A percentile compares a stretch with the other conserved stretches of the same genome.
Conservation (phyloP, 2,329 filamentous ascomycete species). For the Alternaria panax region DNA sequence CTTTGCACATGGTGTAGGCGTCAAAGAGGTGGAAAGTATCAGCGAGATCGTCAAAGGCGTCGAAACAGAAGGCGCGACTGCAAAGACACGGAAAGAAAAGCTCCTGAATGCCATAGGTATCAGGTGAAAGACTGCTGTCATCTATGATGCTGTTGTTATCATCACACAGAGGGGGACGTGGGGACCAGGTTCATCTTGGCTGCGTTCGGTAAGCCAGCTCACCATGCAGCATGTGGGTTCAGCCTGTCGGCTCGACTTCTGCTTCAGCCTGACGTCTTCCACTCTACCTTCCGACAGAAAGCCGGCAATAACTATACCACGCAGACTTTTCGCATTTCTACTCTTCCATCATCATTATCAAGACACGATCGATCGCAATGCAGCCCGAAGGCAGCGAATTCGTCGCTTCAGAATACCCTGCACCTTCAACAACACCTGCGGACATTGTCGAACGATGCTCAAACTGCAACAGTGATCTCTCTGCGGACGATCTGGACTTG, state of each 20-base stretch:
- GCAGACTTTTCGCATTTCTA: not conserved
- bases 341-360: not conserved
- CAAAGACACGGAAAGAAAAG: slow-evolving; percentile 30
- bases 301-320: not conserved
- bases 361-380: not conserved
- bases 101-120: slow-evolving; percentile 48
- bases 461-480: not conserved
- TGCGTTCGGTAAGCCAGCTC: not conserved
- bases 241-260: not conserved
- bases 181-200: not conserved
- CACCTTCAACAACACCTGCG: not conserved
- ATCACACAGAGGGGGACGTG: not conserved
- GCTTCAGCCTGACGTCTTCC: not conserved
- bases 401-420: not conserved
- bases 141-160: not conserved
- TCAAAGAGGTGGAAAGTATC: slow-evolving; percentile 56
- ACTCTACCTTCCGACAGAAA: not conserved
- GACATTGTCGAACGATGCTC: not conserved
- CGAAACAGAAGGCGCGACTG: slow-evolving; percentile 22
- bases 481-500: not conserved
- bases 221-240: not conserved
- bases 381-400: not conserved
- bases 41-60: slow-evolving; percentile 52
- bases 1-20: slow-evolving; percentile 50
- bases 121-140: slow-evolving; percentile 29